Base-by-base conservation (phyloP, 148 eudicot species). In the Amaranthus palmeri region DNA sequence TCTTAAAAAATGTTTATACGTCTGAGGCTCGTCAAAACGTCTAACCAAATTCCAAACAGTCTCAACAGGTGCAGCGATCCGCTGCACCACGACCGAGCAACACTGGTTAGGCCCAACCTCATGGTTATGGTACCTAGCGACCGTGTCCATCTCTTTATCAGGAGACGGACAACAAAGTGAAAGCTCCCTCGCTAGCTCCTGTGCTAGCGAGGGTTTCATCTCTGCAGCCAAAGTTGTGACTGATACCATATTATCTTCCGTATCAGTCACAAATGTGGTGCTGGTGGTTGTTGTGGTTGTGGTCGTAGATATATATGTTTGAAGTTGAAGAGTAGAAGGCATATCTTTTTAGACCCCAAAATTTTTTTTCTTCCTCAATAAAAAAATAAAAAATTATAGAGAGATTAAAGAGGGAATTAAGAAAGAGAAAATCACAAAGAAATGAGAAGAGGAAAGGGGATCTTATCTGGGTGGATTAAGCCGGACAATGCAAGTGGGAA, bases 1-100 rank as follows among this genome's bases (percentile, higher is more conserved):
- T 40, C 87, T 85, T 54, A 91, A 78, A 72, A 91, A 91, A 82
- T 85, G 88, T 59, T 91, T 91, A 87, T 91, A 91, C 7, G 81
- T 76, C 41, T 88, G 91, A 0, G 97, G 97, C 72, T 88, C 83
- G 78, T 91, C 91, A 72, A 91, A 91, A 9, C 82, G 87, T 7
- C 93, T 85, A 40, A 91, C 85, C 1, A 91, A 72, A 5, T 81
- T 78, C 97, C 97, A 91, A 4, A 88, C 93, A 13, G 78, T 60
- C 17, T 74, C 40, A 12, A 80, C 72, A 0, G 93, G 88, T 8
- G 97, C 93, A 60, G 77, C 55, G 76, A 91, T 76, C 52, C 79
- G 60, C 47, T 83, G 85, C 52, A 79, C 79, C 5, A 85, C 88
- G 18, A 84, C 83, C 17, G 91, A 87, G 82, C 86, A 81, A 79